Evolutionary conservation across 345 rosid genomes (phyloP), one percentile per base, ranked within the genome.

Genomic region (Luvunga scandens): DNA sequence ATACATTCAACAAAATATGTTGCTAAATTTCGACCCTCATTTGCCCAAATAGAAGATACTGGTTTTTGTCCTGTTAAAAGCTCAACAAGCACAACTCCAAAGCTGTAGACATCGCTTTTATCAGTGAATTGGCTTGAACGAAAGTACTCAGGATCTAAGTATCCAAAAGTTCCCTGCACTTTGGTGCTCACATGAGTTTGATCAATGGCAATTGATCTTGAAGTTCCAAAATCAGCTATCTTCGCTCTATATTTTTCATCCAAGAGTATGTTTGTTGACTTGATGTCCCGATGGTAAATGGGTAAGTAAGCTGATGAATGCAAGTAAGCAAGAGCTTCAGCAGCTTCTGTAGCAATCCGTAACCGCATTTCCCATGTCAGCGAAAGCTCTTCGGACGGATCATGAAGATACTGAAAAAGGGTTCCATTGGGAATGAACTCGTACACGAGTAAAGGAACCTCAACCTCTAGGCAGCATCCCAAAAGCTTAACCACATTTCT

Each of bases 401-500:
- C 16, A 48, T 70, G 60, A 50, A 70, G 56, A 28, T 70, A 70
- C 10, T 70, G 73, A 27, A 9, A 70, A 18, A 61, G 65, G 6
- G 73, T 60, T 24, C 77, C 77, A 73, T 38, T 73, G 21, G 68
- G 68, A 25, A 73, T 39, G 55, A 60, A 60, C 27, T 73, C 57
- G 9, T 73, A 57, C 1, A 60, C 67, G 0, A 69, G 28, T 8
- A 70, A 28, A 18, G 60, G 73, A 48, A 19, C 36, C 24, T 70
- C 73, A 48, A 28, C 24, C 22, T 61, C 66, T 12, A 73, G 25
- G 28, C 77, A 73, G 16, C 67, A 60, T 2, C 77, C 68, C 31
- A 73, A n/a, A 31, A 73, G 31, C 68, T 73, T 73, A 34, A 73
- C 77, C 67, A 73, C 77, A 25, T 73, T 62, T 6, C 77, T 74